Base-by-base conservation (phyloP, 305 asterid genomes). In the Fraxinus greggii region DNA sequence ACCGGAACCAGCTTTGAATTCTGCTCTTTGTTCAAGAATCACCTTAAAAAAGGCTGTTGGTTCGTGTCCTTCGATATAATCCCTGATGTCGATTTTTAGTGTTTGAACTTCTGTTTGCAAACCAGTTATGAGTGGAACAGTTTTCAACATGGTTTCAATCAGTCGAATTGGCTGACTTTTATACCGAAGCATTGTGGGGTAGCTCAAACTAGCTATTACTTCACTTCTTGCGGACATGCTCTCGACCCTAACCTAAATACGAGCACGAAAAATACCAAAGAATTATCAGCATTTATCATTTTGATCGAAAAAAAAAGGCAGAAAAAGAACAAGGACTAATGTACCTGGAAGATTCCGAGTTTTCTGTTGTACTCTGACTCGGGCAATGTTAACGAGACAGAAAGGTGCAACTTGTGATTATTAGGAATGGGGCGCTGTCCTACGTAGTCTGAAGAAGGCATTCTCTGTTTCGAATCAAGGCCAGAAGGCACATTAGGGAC, bases 301-400 rank as follows among this genome's bases (percentile, higher is more conserved):
- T 67, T n/a, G 31, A 12, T 75, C 15, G 12, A 23, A 15, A 21
- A n/a, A 31, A 23, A 48, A 24, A 33, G 59, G 38, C 45, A 38
- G 33, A 5, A 36, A 7, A 31, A 26, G 15, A 23, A 6, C 28
- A 48, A 15, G 59, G 19, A 48, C 7, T 10, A 42, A 17, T 10
- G n/a, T 89, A 89, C 97, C 97, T 93, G 97, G 84, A 93, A 93
- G 73, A 90, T 77, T 38, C 97, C 97, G 61, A 93, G 92, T 72
- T 90, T 90, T 7, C 86, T 78, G 78, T 91, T 93, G 87, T 89
- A 88, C 8, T 91, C 97, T 0, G 97, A 91, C 72, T 92, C 97
- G 0, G 97, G 97, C 88, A 93, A 42, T 1, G 93, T 87, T 35
- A 92, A 80, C 3, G 88, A 86, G 51, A 92, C 90, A 48, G 90